These are phyloP conservation scores for Alternaria triticimaculans DNA, from an alignment of 2,329 filamentous ascomycete genomes.

Conservation along the genomic window DNA sequence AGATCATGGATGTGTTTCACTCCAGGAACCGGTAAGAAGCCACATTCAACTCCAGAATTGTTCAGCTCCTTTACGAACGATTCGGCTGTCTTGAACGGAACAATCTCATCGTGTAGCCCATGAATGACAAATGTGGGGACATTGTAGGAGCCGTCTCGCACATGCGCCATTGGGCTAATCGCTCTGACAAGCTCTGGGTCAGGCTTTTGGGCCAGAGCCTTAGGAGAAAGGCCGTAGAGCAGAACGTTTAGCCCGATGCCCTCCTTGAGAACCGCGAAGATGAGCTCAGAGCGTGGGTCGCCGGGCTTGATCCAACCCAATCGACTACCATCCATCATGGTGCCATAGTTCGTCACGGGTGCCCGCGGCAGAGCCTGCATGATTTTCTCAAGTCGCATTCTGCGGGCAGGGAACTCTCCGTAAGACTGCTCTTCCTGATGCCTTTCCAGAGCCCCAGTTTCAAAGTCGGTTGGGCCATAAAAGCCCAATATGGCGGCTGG, in stretches of 20 bases:
- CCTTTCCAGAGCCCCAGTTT: slow-evolving; percentile 2
- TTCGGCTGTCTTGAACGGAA: slow-evolving; percentile 6
- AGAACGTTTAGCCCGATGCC: neutral
- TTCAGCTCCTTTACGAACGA: slow-evolving; percentile 1
- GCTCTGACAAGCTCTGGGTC: slow-evolving; percentile 2
- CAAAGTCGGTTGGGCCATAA: slow-evolving; percentile 7
- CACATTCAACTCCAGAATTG: neutral
- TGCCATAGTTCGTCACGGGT: slow-evolving; percentile 3
- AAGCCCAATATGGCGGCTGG: slow-evolving; percentile 6
- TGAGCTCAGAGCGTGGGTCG: slow-evolving; percentile 6
- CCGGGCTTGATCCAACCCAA: slow-evolving; percentile 7
- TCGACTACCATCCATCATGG: slow-evolving; percentile 9
- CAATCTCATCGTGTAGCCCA: slow-evolving; percentile 1
- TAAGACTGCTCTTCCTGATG: neutral
- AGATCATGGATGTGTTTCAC: slow-evolving; percentile 8
- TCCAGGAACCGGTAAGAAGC: neutral
- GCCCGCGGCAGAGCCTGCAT: slow-evolving; percentile 2
- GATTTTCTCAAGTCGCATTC: slow-evolving; percentile 8
- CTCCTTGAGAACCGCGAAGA: slow-evolving; percentile 5
- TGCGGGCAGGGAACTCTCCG: neutral
- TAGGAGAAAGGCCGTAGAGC: neutral
- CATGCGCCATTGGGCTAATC: slow-evolving; percentile 7
- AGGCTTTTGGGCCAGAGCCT: neutral
- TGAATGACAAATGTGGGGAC: slow-evolving; percentile 7
- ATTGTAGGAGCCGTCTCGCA: slow-evolving; percentile 2